Evolutionary conservation across 2,329 filamentous ascomycete genomes (phyloP).

Genomic region (Pleurostoma richardsiae): DNA sequence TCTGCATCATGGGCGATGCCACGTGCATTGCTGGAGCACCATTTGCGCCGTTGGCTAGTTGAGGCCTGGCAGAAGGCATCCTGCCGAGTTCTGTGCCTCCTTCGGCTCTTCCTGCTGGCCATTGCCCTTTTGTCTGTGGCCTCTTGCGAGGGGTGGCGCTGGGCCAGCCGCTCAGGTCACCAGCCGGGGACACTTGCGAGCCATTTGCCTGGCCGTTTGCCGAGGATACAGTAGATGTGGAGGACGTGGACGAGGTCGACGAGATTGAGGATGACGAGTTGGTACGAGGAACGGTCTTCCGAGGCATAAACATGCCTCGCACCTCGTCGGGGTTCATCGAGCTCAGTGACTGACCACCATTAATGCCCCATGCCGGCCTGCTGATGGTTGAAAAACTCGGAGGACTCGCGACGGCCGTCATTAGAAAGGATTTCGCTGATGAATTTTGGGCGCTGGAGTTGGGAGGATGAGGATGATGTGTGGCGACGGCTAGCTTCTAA

Average conservation of each 20-base stretch:
- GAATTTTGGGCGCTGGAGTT: conserved; percentile 7
- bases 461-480: conserved; percentile 14
- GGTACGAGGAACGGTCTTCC: conserved; percentile 79
- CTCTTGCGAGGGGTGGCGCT: conserved; percentile 46
- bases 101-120: conserved; percentile 44
- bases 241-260: conserved; percentile 54
- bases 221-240: conserved; percentile 59
- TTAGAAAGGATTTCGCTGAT: conserved; percentile 32
- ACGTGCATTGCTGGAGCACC: conserved; percentile 32
- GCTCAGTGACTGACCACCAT: conserved; percentile 45
- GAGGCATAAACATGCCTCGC: conserved; percentile 82
- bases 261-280: conserved; percentile 90
- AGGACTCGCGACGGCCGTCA: conserved; percentile 65
- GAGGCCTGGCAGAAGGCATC: conserved; percentile 27
- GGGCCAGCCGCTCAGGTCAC: conserved; percentile 47
- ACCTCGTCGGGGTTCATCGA: conserved; percentile 80
- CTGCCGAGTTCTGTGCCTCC: conserved; percentile 41
- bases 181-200: conserved; percentile 38
- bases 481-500: conserved; percentile 8
- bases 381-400: conserved; percentile 60
- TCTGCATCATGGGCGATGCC: conserved; percentile 28
- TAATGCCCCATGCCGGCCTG: conserved; percentile 62
- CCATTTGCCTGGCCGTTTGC: conserved; percentile 60
- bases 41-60: conserved; percentile 36
- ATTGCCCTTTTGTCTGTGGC: conserved; percentile 43